Evolutionary conservation across 441 rosid genomes (phyloP).

Genomic region (Pelargonium citronellum): DNA sequence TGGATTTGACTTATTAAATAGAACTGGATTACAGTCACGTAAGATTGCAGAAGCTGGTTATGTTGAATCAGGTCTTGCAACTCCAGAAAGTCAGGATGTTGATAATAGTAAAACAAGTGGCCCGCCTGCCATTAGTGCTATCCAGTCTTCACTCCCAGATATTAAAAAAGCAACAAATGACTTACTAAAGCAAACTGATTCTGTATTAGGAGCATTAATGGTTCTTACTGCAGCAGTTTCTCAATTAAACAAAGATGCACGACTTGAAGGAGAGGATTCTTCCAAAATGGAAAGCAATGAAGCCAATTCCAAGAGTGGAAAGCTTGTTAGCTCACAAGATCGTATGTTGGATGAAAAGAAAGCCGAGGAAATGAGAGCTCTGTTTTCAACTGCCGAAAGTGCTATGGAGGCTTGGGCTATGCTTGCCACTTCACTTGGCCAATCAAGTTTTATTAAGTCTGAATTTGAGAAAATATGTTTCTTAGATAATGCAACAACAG

Average conservation of each 20-base stretch:
- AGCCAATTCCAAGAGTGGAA: conserved; percentile 31
- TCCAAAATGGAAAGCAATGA: conserved; percentile 22
- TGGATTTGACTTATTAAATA: conserved; percentile 61
- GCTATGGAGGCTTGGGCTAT: conserved; percentile 99
- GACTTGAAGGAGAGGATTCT: conserved; percentile 24
- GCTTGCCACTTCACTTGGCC: conserved; percentile 93
- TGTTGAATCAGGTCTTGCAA: conserved; percentile 86
- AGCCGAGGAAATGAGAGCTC: conserved; percentile 78
- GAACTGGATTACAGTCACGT: conserved; percentile 63
- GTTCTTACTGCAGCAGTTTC: conserved; percentile 71
- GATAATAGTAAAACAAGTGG: conserved; percentile 38
- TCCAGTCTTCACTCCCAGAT: conserved; percentile 70
- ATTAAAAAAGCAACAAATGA: conserved; percentile 76
- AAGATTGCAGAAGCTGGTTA: conserved; percentile 70
- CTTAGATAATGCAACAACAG: conserved; percentile 72
- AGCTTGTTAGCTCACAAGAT: conserved; percentile 36
- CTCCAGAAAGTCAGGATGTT: conserved; percentile 39
- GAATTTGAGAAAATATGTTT: conserved; percentile 94
- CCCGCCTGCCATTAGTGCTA: conserved; percentile 23
- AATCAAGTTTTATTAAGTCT: conserved; percentile 90
- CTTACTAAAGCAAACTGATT: conserved; percentile 74
- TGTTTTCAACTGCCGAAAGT: conserved; percentile 81
- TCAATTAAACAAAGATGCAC: conserved; percentile 52
- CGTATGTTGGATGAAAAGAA: conserved; percentile 51
- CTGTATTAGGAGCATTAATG: conserved; percentile 82